Percentiles rank a stretch among this genome's conserved stretches.
These are phyloP conservation scores for Berberis thunbergii DNA, from an alignment of 164 flowering plant genomes.

Conservation along the genomic window DNA sequence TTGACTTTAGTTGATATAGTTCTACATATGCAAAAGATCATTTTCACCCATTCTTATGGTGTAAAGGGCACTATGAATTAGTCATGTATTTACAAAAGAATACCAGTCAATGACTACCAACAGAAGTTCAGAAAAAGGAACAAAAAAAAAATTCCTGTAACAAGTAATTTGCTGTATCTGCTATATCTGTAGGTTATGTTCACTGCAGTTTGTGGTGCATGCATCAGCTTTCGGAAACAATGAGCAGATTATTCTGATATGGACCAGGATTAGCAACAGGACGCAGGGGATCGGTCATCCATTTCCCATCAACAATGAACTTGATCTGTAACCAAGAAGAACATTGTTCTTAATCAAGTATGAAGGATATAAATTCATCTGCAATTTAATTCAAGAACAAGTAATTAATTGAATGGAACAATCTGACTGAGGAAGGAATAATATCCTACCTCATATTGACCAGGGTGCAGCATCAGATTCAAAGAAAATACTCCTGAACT, in stretches of 20 bases:
- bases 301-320: constrained; percentile 81
- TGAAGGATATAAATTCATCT: too few relatives aligned
- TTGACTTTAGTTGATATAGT: background rate
- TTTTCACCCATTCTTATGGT: background rate
- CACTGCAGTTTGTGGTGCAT: too few relatives aligned
- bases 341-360: background rate
- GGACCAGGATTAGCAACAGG: constrained; percentile 53
- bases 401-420: background rate
- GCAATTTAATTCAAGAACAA: background rate
- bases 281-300: constrained; percentile 83
- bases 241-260: constrained; percentile 64
- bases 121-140: background rate
- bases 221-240: constrained; percentile 24
- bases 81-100: background rate
- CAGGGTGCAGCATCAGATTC: constrained; percentile 69
- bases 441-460: constrained; percentile 68
- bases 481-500: constrained; percentile 56
- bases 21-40: background rate
- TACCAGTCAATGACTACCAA: background rate
- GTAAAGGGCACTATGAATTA: too few relatives aligned
- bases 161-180: too few relatives aligned
- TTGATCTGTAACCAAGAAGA: constrained; percentile 51
- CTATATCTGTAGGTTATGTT: too few relatives aligned
- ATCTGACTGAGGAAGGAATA: background rate
- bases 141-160: background rate